Base-by-base conservation (phyloP, 106 monocot species). In the Ottelia alismoides region DNA sequence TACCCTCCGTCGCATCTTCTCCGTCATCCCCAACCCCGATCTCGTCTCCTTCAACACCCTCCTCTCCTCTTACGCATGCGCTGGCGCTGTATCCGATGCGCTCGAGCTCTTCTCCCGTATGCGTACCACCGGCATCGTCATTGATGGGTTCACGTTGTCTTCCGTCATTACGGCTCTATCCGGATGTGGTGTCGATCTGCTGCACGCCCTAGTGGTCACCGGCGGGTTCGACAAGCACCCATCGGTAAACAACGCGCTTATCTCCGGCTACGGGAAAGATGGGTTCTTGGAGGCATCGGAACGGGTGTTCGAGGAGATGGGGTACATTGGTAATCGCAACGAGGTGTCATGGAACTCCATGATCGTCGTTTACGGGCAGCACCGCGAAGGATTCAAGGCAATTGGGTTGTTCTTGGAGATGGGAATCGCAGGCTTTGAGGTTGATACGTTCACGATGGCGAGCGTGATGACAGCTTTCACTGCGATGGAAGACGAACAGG, bases 311-410 rank as follows among this genome's bases (percentile, higher is more conserved):
- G 22, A 54, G n/a, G 52, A 54, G 25, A 57, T 72, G 66, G 46
- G 22, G 0, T 40, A 23, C 7, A n/a, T n/a, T n/a, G 21, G 14
- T 0, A 11, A 2, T 1, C 46, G 74, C 14, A 71, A 89, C 46
- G 66, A 43, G 2, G 74, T 89, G 18, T 89, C 89, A 1, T 89
- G 89, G 89, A 89, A 83, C 54, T 76, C 70, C 27, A 83, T 89
- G 89, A 89, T 83, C 52, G 83, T 80, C n/a, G 80, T 66, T 25
- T 83, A 74, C n/a, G 89, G 80, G 28, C 74, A 80, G 59, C 73
- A 83, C 56, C 52, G 72, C 2, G 40, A 77, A 43, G 79, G 76
- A 21, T 14, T 21, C 12, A 71, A 66, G 28, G 79, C 79, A 1
- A 52, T 83, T 53, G 18, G 20, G 18, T 72, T 72, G 63, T 69